A percentile compares a stretch with the other conserved stretches of the same genome.
Conservation (phyloP, 2,329 filamentous ascomycete genomes). For the Acephala macrosclerotiorum region DNA sequence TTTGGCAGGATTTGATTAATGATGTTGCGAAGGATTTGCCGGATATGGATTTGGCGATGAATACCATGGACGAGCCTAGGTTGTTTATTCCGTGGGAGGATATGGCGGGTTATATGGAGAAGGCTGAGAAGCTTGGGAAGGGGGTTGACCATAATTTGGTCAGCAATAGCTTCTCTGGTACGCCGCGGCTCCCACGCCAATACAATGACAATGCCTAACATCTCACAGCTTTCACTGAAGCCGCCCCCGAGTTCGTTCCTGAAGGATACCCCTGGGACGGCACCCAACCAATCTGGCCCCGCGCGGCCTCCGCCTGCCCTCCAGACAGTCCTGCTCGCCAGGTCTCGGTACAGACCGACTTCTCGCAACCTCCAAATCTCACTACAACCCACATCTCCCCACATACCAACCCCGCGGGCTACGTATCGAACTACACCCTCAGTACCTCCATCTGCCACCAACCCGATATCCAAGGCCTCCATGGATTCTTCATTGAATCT, state of each 20-base stretch:
- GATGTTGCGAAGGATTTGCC: constrained; percentile 59
- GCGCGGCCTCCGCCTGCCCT: constrained; percentile 65
- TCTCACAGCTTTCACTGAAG: background rate
- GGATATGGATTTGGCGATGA: constrained; percentile 71
- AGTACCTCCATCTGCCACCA: constrained; percentile 51
- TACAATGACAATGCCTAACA: background rate
- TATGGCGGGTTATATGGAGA: constrained; percentile 32
- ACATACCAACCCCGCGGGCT: constrained; percentile 43
- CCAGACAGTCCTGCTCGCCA: constrained; percentile 66
- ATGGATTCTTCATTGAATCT: constrained; percentile 61
- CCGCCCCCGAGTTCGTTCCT: constrained; percentile 10
- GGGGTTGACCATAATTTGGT: constrained; percentile 63
- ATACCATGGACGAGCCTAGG: constrained; percentile 69
- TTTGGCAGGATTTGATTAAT: constrained; percentile 45
- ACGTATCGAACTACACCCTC: constrained; percentile 54
- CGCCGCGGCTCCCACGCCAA: background rate
- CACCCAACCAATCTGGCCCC: constrained; percentile 58
- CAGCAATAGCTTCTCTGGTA: constrained; percentile 36
- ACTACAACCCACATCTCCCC: constrained; percentile 53
- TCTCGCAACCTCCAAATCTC: constrained; percentile 54
- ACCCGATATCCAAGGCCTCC: constrained; percentile 61
- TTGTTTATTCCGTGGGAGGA: constrained; percentile 63
- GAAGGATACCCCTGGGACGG: constrained; percentile 21
- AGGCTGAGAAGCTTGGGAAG: constrained; percentile 42
- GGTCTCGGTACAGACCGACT: constrained; percentile 50